Evolutionary conservation across 345 rosid species (phyloP), one percentile per base, ranked within the genome.

Genomic region (Populus simonii): DNA sequence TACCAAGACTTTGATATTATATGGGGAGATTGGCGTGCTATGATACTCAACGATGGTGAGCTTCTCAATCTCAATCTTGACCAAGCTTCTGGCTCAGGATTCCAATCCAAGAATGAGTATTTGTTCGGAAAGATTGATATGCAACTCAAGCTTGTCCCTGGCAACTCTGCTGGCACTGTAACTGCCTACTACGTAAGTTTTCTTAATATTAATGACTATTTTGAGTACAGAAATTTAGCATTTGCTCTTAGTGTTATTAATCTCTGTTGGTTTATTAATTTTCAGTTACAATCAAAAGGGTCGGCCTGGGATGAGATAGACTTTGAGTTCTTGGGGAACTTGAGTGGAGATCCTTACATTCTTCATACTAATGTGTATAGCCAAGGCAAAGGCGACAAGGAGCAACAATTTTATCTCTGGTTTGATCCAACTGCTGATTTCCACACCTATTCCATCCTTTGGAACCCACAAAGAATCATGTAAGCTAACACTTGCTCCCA

Each of bases 81-180:
- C 63, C 12, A 59, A 59, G 63, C 29, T 59, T 59, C 63, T 10
- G 63, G 63, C 63, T 59, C 63, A 0, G 63, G 63, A 8, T 59
- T 59, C 63, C 63, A 59, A 23, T 59, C 63, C 63, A 59, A 9
- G 15, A 59, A 59, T 13, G 63, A n/a, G 29, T 59, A 59, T 59
- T 23, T 59, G 11, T 59, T 59, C 9, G 63, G 63, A 59, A 59
- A 59, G 63, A 59, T 59, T 59, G 63, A 59, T n/a, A 59, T 59
- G 63, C 63, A 23, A n/a, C 63, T 59, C 63, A 59, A 59, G 63
- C 63, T 59, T n/a, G 63, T 59, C 63, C 63, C 29, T 59, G 63
- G 63, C 29, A 59, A 59, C 27, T 59, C 63, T 10, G 63, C 63
- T n/a, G 63, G 63, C 63, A 59, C 63, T 9, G 63, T 59, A 1